Conservation (phyloP, 2,329 filamentous ascomycete species). For the Alternaria metachromatica region DNA sequence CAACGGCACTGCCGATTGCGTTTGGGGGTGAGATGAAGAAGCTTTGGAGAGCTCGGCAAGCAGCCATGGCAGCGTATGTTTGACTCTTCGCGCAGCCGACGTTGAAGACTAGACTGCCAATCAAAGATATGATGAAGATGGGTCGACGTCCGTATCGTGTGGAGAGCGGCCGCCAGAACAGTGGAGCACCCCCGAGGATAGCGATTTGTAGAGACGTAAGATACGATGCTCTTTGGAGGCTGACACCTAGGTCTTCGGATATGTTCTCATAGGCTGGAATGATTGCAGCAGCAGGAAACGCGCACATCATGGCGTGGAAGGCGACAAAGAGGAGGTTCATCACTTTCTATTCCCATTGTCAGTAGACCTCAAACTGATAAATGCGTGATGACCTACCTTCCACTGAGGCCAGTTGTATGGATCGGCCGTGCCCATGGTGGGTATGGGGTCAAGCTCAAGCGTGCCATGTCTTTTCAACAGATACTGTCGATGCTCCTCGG, state of each 20-base stretch:
- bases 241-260: slow-evolving; percentile 57
- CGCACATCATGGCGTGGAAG: slow-evolving; percentile 64
- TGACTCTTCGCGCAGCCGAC: slow-evolving; percentile 61
- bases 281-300: slow-evolving; percentile 62
- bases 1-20: slow-evolving; percentile 63
- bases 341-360: slow-evolving; percentile 53
- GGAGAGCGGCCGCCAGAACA: slow-evolving; percentile 65
- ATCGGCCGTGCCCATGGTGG: slow-evolving; percentile 58
- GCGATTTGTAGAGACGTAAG: slow-evolving; percentile 64
- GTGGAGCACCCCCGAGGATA: slow-evolving; percentile 60
- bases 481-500: slow-evolving; percentile 57
- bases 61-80: slow-evolving; percentile 58
- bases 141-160: slow-evolving; percentile 62
- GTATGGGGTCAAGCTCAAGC: slow-evolving; percentile 61
- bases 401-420: slow-evolving; percentile 64
- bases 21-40: slow-evolving; percentile 64
- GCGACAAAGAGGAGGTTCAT: slow-evolving; percentile 62
- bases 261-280: slow-evolving; percentile 63
- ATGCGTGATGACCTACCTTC: slow-evolving; percentile 49
- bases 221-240: slow-evolving; percentile 59
- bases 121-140: slow-evolving; percentile 60
- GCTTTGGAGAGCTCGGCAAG: slow-evolving; percentile 60
- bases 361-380: background rate
- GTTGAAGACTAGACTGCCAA: slow-evolving; percentile 58
- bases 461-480: slow-evolving; percentile 62